These are phyloP conservation scores for Aspergillus costaricaensis DNA, from an alignment of 2,329 filamentous ascomycete species.

Conservation along the genomic window DNA sequence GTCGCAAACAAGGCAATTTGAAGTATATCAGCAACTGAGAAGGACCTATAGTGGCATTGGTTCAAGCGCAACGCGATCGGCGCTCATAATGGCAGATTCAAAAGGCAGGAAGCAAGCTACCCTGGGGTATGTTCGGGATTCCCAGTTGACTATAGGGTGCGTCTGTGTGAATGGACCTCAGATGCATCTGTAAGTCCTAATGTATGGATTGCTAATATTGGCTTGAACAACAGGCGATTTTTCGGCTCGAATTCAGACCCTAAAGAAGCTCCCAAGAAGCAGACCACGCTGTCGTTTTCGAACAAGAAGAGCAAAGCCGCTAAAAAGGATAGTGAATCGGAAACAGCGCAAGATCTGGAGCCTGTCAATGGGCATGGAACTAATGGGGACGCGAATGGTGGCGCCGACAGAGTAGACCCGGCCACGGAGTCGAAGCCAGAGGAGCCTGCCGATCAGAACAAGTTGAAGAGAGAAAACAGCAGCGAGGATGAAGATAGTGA, in stretches of 20 bases:
- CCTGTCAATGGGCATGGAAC: not conserved
- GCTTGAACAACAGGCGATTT: slow-evolving; percentile 69
- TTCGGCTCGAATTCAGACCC: slow-evolving; percentile 69
- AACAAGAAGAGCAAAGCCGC: slow-evolving; percentile 51
- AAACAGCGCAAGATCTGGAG: slow-evolving; percentile 28
- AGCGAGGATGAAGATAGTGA: slow-evolving; percentile 39
- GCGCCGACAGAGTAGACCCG: slow-evolving; percentile 18
- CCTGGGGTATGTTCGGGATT: slow-evolving; percentile 79
- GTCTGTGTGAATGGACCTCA: slow-evolving; percentile 24
- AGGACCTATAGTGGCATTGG: too few species aligned
- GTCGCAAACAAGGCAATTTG: not conserved
- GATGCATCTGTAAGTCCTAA: not conserved
- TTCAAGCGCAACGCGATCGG: not conserved
- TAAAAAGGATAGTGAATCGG: slow-evolving; percentile 29
- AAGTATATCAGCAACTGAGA: not conserved
- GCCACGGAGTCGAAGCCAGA: slow-evolving; percentile 10
- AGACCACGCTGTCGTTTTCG: slow-evolving; percentile 77
- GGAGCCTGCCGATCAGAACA: slow-evolving; percentile 11
- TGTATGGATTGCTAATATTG: not conserved
- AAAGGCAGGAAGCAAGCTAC: slow-evolving; percentile 69
- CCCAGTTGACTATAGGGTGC: slow-evolving; percentile 75
- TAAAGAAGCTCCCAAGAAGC: slow-evolving; percentile 61
- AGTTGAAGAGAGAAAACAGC: slow-evolving; percentile 29
- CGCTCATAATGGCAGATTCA: slow-evolving; percentile 19
- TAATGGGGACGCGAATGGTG: slow-evolving; percentile 16